phyloP scores from a whole-genome alignment of 2,329 filamentous ascomycete species.

The Akanthomyces uredinophilus region DNA sequence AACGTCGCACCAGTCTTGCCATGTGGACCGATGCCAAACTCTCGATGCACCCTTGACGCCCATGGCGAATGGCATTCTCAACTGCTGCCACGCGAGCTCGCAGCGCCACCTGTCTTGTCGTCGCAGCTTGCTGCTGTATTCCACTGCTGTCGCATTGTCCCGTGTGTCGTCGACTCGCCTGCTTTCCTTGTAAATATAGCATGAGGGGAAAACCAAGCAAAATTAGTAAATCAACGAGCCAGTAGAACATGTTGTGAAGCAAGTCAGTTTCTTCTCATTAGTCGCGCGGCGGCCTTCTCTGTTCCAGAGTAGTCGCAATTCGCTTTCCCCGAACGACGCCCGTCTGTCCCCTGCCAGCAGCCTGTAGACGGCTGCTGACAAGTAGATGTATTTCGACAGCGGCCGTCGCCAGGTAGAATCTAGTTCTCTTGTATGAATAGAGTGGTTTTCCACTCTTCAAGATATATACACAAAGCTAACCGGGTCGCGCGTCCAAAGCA shows the following conservation, averaged over 20 bases:
- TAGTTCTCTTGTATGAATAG: conserved; percentile 14
- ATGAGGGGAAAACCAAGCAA: background rate
- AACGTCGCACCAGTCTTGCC: conserved; percentile 1
- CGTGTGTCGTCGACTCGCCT: background rate
- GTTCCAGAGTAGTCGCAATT: background rate
- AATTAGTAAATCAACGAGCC: background rate
- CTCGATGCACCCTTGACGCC: background rate
- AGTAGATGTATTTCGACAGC: background rate
- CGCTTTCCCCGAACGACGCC: background rate
- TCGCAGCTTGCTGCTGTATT: background rate
- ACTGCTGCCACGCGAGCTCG: background rate
- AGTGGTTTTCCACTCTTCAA: conserved; percentile 41
- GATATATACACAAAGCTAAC: conserved; percentile 36
- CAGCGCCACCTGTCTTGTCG: background rate
- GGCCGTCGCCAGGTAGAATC: background rate
- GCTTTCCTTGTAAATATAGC: background rate
- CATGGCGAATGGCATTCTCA: conserved; percentile 3
- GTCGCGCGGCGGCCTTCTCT: background rate
- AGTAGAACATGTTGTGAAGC: background rate
- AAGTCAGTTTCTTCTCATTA: conserved; percentile 7
- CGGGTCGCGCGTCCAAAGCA: conserved; percentile 23
- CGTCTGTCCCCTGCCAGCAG: background rate
- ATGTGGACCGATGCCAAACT: conserved; percentile 14
- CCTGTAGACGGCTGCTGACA: background rate
- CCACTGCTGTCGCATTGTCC: background rate